Conservation (phyloP, 192 early-diverging fungal genomes). For the Polychytrium aggregatum region DNA sequence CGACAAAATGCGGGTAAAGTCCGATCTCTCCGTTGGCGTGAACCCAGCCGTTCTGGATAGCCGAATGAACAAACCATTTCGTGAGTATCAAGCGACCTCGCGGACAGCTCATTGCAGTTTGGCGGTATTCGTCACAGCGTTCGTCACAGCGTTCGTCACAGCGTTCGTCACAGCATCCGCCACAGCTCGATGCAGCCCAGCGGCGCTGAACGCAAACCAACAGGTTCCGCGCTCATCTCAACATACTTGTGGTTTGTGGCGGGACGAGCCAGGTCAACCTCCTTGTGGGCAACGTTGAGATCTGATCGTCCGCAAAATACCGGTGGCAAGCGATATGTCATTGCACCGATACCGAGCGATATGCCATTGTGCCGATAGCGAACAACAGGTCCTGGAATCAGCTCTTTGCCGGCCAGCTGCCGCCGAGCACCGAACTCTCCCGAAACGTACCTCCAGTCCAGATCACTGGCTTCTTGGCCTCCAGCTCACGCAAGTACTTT, state of each 20-base stretch:
- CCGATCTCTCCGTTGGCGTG: constrained; percentile 67
- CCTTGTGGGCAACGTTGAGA: constrained; percentile 75
- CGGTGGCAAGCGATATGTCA: constrained; percentile 1
- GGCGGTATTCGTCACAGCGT: too few species aligned
- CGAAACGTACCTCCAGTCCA: constrained; percentile 62
- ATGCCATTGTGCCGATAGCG: too few species aligned
- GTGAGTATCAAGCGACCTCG: background rate
- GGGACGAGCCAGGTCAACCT: constrained; percentile 64
- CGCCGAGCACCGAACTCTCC: too few species aligned
- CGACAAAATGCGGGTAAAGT: constrained; percentile 47
- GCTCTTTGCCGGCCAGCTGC: too few species aligned
- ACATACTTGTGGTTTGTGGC: constrained; percentile 58
- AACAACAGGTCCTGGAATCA: too few species aligned
- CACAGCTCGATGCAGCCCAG: too few species aligned
- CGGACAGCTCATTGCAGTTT: constrained; percentile 1
- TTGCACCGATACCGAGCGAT: too few species aligned
- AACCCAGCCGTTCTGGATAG: constrained; percentile 61
- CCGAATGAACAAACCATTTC: background rate
- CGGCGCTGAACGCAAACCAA: too few species aligned
- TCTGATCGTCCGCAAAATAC: constrained; percentile 26
- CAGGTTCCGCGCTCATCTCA: too few species aligned
- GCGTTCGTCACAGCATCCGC: too few species aligned
- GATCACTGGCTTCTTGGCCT: constrained; percentile 59
- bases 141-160: too few species aligned
- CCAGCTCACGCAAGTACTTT: constrained; percentile 52